A percentile compares a stretch with the other conserved stretches of the same genome.
Evolutionary conservation across 495 filamentous ascomycete species (phyloP).

Genomic region (Penicillium crystallinum): DNA sequence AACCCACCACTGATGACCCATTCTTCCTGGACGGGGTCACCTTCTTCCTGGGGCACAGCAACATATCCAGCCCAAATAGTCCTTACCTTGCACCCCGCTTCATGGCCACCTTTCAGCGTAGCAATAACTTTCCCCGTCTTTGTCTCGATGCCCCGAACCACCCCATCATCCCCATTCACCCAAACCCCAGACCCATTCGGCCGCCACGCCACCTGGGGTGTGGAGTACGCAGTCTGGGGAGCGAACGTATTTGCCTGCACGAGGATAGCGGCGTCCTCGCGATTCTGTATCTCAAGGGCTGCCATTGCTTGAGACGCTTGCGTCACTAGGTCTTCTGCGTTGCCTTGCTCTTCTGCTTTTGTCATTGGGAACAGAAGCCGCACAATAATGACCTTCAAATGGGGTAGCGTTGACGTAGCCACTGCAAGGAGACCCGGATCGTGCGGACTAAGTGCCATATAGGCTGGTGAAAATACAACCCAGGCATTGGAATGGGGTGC

Average conservation of each 20-base stretch:
- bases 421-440: slow-evolving; percentile 55
- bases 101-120: slow-evolving; percentile 50
- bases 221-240: slow-evolving; percentile 64
- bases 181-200: slow-evolving; percentile 61
- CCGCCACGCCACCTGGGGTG: slow-evolving; percentile 59
- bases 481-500: slow-evolving; percentile 61
- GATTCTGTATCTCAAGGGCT: slow-evolving; percentile 46
- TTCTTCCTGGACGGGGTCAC: slow-evolving; percentile 37
- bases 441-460: slow-evolving; percentile 50
- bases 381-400: slow-evolving; percentile 64
- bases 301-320: slow-evolving; percentile 48
- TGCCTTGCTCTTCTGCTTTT: slow-evolving; percentile 1
- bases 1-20: slow-evolving; percentile 65
- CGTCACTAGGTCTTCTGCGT: slow-evolving; percentile 18
- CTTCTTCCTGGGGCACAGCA: slow-evolving; percentile 22
- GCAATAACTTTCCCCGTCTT: slow-evolving; percentile 54
- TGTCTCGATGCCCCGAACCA: slow-evolving; percentile 58
- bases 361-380: slow-evolving; percentile 49
- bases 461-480: slow-evolving; percentile 58
- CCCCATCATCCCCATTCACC: slow-evolving; percentile 67
- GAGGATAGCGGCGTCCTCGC: slow-evolving; percentile 55
- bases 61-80: slow-evolving; percentile 60
- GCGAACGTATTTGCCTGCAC: slow-evolving; percentile 57
- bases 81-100: slow-evolving; percentile 57
- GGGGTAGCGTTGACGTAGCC: slow-evolving; percentile 56